Base-by-base conservation (phyloP, 306 rosid genomes). In the Pachyrhizus erosus region DNA sequence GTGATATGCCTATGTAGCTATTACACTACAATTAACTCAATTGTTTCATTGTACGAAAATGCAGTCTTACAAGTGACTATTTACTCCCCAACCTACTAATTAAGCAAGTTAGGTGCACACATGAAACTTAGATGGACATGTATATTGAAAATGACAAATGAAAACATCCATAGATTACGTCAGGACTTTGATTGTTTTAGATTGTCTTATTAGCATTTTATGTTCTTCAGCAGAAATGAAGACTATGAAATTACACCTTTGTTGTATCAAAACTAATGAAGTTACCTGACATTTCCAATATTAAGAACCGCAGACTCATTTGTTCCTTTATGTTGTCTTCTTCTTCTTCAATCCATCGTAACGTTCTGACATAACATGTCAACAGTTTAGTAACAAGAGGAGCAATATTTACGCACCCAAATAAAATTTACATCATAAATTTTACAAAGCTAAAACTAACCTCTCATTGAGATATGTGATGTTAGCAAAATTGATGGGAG, bases 401-500 rank as follows among this genome's bases (percentile, higher is more conserved):
- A 54, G 52, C 17, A 55, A 13, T 6, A 70, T 20, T 5, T 73
- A 40, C 18, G 45, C 13, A 33, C 42, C 31, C 21, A 64, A 66
- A 71, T 7, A 42, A 70, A 79, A n/a, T 15, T 45, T 14, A 34
- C 58, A 18, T 39, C 33, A 70, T 20, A 39, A 40, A 60, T 33
- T 60, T 21, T 70, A 54, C 73, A 39, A 46, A 37, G 27, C 7
- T 73, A 70, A 64, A 81, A 60, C 87, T 26, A 82, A 88, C 97
- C 98, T 91, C 73, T 96, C 99, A 29, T 91, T 96, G 43, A 96
- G 97, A 84, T 96, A 96, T 24, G 92, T 87, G 70, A 87, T 87
- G 85, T 96, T 96, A 7, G 99, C 92, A 70, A 96, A 96, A 86
- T 92, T 96, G 87, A 96, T 90, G 8, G 99, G 92, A 87, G 99